A percentile compares a stretch with the other conserved stretches of the same genome.
Evolutionary conservation across 345 rosid species (phyloP).

Genomic region (Reutealis trisperma): DNA sequence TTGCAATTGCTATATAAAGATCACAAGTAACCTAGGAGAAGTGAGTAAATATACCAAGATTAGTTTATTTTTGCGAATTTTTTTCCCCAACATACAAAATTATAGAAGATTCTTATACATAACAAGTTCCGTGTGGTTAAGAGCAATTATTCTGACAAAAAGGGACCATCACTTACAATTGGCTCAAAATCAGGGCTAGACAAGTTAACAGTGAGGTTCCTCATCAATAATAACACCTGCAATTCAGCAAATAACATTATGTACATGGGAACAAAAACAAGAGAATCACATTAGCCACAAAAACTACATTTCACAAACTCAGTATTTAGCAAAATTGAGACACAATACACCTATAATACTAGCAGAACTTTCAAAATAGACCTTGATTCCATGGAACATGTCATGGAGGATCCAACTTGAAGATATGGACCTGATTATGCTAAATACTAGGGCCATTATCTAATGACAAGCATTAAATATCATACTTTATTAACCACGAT

Average conservation of each 20-base stretch:
- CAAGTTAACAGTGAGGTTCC: conserved; percentile 84
- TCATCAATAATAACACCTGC: conserved; percentile 90
- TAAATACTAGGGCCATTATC: background rate
- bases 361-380: background rate
- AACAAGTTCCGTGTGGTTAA: background rate
- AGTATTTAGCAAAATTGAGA: background rate
- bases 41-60: background rate
- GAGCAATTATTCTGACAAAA: background rate
- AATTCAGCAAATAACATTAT: conserved; percentile 25
- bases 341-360: background rate
- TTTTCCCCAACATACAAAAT: background rate
- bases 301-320: background rate
- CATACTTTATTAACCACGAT: background rate
- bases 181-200: conserved; percentile 85
- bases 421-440: background rate
- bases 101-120: background rate
- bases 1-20: conserved; percentile 4
- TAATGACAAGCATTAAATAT: background rate
- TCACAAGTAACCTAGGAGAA: background rate
- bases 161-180: conserved; percentile 52
- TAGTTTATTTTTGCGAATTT: too few relatives aligned
- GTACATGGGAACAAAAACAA: background rate
- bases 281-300: background rate
- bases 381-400: background rate
- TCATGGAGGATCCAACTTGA: background rate